These are phyloP conservation scores for Gleditsia sinensis DNA, from an alignment of 306 rosid genomes.

Conservation along the genomic window DNA sequence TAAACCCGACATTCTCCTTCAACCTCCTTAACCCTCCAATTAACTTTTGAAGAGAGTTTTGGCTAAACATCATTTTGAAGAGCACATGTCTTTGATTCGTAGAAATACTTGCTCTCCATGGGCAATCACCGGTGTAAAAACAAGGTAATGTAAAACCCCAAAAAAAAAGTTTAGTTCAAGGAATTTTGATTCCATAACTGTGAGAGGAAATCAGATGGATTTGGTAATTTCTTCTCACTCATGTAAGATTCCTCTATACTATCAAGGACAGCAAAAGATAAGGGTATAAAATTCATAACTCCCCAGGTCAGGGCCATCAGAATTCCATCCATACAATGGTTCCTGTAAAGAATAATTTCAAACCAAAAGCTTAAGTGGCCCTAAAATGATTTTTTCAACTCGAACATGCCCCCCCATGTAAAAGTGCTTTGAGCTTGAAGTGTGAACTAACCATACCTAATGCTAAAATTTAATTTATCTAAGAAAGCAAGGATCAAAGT, in stretches of 20 bases:
- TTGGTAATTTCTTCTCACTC: slow-evolving; percentile 1
- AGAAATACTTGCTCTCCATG: slow-evolving; percentile 96
- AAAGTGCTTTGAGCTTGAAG: too few species aligned
- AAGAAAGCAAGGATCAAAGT: too few species aligned
- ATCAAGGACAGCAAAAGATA: not conserved
- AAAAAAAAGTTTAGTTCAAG: slow-evolving; percentile 11
- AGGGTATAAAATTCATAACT: too few species aligned
- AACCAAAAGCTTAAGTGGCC: too few species aligned
- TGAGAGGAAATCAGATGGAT: not conserved
- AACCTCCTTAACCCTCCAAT: slow-evolving; percentile 77
- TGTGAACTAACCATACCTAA: too few species aligned
- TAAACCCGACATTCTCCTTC: slow-evolving; percentile 84
- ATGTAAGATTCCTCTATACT: slow-evolving; percentile 10
- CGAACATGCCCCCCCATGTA: too few species aligned
- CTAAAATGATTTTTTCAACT: too few species aligned
- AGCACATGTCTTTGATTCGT: slow-evolving; percentile 79
- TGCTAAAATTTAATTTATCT: too few species aligned
- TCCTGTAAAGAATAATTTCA: too few species aligned
- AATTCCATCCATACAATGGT: not conserved
- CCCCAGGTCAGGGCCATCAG: not conserved
- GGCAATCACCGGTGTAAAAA: slow-evolving; percentile 63
- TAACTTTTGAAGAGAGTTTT: slow-evolving; percentile 70
- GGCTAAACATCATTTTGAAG: slow-evolving; percentile 76
- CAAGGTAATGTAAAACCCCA: slow-evolving; percentile 28
- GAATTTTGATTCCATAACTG: slow-evolving; percentile 9